These are phyloP conservation scores for Stephanodiscus minutulus DNA, from an alignment of 108 stramenopile species.

Conservation along the genomic window DNA sequence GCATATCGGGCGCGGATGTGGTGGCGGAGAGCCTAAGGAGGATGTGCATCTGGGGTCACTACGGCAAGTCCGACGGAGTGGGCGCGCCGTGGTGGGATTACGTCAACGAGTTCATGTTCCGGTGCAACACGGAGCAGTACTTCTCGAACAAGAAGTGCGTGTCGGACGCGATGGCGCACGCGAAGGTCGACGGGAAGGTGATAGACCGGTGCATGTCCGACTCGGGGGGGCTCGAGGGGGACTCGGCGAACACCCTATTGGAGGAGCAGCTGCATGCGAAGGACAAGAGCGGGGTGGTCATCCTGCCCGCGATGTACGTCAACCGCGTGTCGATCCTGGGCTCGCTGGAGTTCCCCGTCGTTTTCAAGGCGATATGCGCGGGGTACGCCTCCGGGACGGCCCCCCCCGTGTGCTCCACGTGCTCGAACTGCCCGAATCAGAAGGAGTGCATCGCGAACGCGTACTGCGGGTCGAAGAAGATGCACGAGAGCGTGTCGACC, in stretches of 20 bases:
- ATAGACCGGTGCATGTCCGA: slow-evolving; percentile 89
- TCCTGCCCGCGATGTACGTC: slow-evolving; percentile 84
- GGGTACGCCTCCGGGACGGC: slow-evolving; percentile 80
- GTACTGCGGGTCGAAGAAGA: slow-evolving; percentile 48
- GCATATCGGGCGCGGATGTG: slow-evolving; percentile 84
- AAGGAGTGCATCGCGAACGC: slow-evolving; percentile 50
- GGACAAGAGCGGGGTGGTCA: slow-evolving; percentile 67
- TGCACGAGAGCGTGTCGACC: slow-evolving; percentile 46
- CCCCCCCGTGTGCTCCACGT: slow-evolving; percentile 72
- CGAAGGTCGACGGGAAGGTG: slow-evolving; percentile 55
- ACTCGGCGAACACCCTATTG: slow-evolving; percentile 68
- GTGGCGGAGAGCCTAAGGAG: slow-evolving; percentile 84
- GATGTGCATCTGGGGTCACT: slow-evolving; percentile 82
- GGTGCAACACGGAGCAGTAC: slow-evolving; percentile 60
- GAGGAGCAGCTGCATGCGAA: slow-evolving; percentile 69
- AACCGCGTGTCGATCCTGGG: slow-evolving; percentile 90
- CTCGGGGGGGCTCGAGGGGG: slow-evolving; percentile 67
- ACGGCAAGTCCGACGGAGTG: slow-evolving; percentile 66
- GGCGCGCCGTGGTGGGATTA: slow-evolving; percentile 90
- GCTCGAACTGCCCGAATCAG: slow-evolving; percentile 42
- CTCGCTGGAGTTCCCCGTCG: slow-evolving; percentile 58
- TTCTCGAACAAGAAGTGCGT: slow-evolving; percentile 83
- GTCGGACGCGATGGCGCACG: slow-evolving; percentile 68
- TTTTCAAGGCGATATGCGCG: slow-evolving; percentile 92
- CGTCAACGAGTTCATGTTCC: slow-evolving; percentile 69